phyloP scores from a whole-genome alignment of 345 rosid species.

The Pugionium dolabratum region DNA sequence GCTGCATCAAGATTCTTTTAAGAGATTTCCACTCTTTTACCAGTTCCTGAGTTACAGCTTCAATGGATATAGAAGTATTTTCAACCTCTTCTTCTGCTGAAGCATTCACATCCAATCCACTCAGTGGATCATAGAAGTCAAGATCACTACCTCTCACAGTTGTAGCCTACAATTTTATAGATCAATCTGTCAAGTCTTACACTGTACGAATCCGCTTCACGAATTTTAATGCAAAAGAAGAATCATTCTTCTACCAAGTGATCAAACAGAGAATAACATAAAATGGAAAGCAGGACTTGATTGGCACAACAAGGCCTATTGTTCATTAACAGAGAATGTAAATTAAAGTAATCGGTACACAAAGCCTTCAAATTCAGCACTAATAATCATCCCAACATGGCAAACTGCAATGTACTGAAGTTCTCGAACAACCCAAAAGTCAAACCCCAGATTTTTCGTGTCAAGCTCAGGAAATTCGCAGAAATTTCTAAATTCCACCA shows the following conservation, averaged over 20 bases:
- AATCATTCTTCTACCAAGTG: background rate
- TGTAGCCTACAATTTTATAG: slow-evolving; percentile 41
- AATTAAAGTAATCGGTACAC: background rate
- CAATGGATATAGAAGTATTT: slow-evolving; percentile 36
- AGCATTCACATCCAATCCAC: slow-evolving; percentile 44
- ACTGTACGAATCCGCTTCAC: slow-evolving; percentile 2
- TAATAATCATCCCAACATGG: background rate
- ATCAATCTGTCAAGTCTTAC: slow-evolving; percentile 2
- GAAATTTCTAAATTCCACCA: background rate
- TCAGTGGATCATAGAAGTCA: slow-evolving; percentile 74
- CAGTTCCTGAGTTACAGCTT: slow-evolving; percentile 40
- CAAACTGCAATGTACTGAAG: background rate
- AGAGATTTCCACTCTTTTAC: slow-evolving; percentile 73
- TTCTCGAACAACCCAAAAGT: background rate
- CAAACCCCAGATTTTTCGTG: background rate
- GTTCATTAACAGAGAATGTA: background rate
- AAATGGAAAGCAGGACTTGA: background rate
- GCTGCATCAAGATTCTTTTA: slow-evolving; percentile 80
- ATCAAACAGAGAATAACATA: background rate
- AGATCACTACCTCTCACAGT: slow-evolving; percentile 30
- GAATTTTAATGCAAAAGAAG: background rate
- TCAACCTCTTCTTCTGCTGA: slow-evolving; percentile 39
- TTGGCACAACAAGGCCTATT: background rate
- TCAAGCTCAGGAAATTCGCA: background rate
- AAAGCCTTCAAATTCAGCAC: slow-evolving; percentile 18